A percentile compares a stretch with the other conserved stretches of the same genome.
Conservation (phyloP, 2,329 filamentous ascomycete genomes). For the Tolypocladium tundrense region DNA sequence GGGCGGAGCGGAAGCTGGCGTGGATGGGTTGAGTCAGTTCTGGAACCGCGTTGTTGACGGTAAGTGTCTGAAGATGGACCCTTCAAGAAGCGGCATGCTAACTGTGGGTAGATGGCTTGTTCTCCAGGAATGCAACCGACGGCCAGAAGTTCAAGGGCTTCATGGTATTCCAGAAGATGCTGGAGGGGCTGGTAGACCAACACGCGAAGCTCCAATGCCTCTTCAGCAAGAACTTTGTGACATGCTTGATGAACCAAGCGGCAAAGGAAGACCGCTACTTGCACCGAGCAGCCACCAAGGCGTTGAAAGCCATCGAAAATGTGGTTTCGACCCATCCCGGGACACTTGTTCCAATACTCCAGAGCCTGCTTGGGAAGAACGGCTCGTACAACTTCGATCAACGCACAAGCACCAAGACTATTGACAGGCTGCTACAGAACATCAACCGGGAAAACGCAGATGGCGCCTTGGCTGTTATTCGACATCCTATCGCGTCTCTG, state of each 20-base stretch:
- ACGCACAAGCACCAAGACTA: conserved; percentile 72
- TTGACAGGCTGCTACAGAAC: conserved; percentile 61
- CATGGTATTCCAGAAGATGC: conserved; percentile 69
- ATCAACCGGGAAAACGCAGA: conserved; percentile 47
- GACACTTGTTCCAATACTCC: conserved; percentile 50
- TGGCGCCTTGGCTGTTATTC: conserved; percentile 36
- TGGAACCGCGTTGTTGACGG: conserved; percentile 83
- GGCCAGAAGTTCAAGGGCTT: conserved; percentile 91
- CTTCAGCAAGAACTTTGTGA: conserved; percentile 76
- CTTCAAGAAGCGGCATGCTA: conserved; percentile 7
- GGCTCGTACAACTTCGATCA: conserved; percentile 77
- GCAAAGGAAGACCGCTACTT: conserved; percentile 68
- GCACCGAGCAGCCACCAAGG: conserved; percentile 67
- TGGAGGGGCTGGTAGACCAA: conserved; percentile 42
- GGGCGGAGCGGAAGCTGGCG: conserved; percentile 20
- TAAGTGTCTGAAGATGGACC: conserved; percentile 28
- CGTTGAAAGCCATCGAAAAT: conserved; percentile 59
- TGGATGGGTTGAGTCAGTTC: conserved; percentile 58
- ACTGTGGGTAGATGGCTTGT: conserved; percentile 58
- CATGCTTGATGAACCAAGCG: conserved; percentile 74
- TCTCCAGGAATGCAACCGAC: conserved; percentile 70
- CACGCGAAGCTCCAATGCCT: conserved; percentile 41
- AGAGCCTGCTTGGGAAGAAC: conserved; percentile 57
- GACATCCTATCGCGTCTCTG: conserved; percentile 27
- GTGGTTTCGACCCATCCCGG: conserved; percentile 51